These are phyloP conservation scores for Pelargonium citronellum DNA, from an alignment of 441 rosid species.

Conservation along the genomic window DNA sequence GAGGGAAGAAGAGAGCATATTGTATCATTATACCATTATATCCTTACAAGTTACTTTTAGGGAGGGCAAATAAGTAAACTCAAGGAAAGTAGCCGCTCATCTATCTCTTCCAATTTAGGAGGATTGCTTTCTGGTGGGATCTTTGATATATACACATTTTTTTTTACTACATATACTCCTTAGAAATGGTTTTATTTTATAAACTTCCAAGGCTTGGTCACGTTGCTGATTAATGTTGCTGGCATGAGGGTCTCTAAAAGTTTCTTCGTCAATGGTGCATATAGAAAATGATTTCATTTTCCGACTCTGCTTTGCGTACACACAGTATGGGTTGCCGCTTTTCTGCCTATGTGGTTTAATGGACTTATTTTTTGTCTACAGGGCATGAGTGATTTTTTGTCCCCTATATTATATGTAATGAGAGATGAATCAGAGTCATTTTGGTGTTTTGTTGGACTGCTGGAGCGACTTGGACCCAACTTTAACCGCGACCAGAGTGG, in stretches of 20 bases:
- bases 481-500: constrained; percentile 97
- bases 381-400: constrained; percentile 97
- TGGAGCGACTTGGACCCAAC: constrained; percentile 97
- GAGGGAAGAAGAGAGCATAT: not conserved
- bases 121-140: not conserved
- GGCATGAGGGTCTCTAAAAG: not conserved
- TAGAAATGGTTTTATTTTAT: not conserved
- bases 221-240: not conserved
- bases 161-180: no score
- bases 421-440: constrained; percentile 85
- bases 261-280: not conserved
- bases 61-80: not conserved
- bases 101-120: not conserved
- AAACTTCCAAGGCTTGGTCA: not conserved
- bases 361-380: constrained; percentile 24
- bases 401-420: constrained; percentile 88
- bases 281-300: not conserved
- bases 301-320: not conserved
- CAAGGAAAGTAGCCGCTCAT: not conserved
- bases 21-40: not conserved
- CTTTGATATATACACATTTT: not conserved
- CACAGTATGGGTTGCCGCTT: not conserved
- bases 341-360: not conserved
- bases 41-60: not conserved
- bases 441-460: constrained; percentile 93